Evolutionary conservation across 2,329 filamentous ascomycete genomes (phyloP).

Genomic region (Alternaria viburni): DNA sequence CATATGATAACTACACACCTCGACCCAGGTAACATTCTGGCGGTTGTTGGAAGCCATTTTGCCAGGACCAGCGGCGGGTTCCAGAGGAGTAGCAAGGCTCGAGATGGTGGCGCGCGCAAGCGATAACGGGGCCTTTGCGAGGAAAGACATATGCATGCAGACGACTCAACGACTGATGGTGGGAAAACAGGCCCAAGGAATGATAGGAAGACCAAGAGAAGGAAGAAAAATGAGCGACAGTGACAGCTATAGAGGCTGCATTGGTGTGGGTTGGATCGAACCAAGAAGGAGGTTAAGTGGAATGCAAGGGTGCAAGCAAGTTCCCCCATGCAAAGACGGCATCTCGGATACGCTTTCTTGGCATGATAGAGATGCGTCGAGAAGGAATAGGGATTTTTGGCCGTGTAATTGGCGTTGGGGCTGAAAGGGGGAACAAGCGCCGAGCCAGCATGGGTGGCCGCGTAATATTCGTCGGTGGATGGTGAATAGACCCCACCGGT

Average conservation of each 20-base stretch:
- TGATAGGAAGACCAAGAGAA: constrained; percentile 12
- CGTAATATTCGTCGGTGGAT: constrained; percentile 35
- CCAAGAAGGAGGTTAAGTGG: constrained; percentile 33
- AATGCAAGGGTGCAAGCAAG: constrained; percentile 37
- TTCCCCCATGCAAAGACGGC: constrained; percentile 42
- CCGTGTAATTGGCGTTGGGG: constrained; percentile 26
- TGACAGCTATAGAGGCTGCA: constrained; percentile 32
- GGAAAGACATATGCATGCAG: constrained; percentile 36
- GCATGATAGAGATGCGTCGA: constrained; percentile 32
- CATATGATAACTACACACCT: constrained; percentile 34
- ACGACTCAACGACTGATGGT: constrained; percentile 14
- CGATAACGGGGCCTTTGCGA: constrained; percentile 32
- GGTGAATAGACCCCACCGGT: constrained; percentile 27
- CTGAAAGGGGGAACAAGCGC: constrained; percentile 29
- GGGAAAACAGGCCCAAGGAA: constrained; percentile 8
- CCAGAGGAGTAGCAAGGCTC: constrained; percentile 18
- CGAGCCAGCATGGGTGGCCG: constrained; percentile 31
- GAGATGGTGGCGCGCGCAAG: constrained; percentile 34
- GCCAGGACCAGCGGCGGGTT: constrained; percentile 12
- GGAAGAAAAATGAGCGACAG: constrained; percentile 26
- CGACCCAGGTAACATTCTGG: constrained; percentile 51
- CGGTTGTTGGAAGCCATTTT: constrained; percentile 40
- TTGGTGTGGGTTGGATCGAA: constrained; percentile 18
- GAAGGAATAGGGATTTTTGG: constrained; percentile 25
- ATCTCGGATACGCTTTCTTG: constrained; percentile 37